Conservation (phyloP, 2,329 filamentous ascomycete species). For the Coniochaeta pulveracea region DNA sequence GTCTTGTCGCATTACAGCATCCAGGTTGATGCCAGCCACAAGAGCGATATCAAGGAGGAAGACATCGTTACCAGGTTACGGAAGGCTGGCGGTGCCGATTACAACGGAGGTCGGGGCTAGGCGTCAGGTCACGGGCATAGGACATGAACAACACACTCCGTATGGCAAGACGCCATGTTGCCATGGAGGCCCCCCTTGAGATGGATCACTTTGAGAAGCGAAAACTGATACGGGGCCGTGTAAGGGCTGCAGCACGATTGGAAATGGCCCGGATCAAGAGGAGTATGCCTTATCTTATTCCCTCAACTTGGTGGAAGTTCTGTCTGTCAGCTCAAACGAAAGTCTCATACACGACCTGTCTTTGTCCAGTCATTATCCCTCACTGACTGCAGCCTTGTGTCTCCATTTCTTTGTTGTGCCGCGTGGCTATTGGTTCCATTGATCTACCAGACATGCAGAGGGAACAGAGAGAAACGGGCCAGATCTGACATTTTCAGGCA, state of each 20-base stretch:
- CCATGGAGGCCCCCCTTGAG: not conserved
- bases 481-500: too few relatives aligned
- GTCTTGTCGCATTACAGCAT: conserved; percentile 55
- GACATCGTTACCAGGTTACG: conserved; percentile 50
- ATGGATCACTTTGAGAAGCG: not conserved
- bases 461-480: too few relatives aligned
- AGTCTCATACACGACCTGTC: too few relatives aligned
- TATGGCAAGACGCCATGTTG: not conserved
- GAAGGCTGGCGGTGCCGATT: conserved; percentile 59
- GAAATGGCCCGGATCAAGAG: too few relatives aligned
- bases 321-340: too few relatives aligned
- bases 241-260: not conserved
- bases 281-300: too few relatives aligned
- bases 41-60: conserved; percentile 46
- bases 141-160: not conserved
- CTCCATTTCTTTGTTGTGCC: too few relatives aligned
- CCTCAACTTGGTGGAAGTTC: too few relatives aligned
- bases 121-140: not conserved
- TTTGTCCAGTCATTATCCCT: too few relatives aligned
- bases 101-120: conserved; percentile 52
- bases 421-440: too few relatives aligned
- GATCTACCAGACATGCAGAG: too few relatives aligned
- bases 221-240: not conserved
- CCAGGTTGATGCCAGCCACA: conserved; percentile 49
- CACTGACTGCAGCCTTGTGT: too few relatives aligned